Percentiles rank a stretch among this genome's conserved stretches.
phyloP scores from a whole-genome alignment of 2,329 filamentous ascomycete species.

The Monilinia laxa region DNA sequence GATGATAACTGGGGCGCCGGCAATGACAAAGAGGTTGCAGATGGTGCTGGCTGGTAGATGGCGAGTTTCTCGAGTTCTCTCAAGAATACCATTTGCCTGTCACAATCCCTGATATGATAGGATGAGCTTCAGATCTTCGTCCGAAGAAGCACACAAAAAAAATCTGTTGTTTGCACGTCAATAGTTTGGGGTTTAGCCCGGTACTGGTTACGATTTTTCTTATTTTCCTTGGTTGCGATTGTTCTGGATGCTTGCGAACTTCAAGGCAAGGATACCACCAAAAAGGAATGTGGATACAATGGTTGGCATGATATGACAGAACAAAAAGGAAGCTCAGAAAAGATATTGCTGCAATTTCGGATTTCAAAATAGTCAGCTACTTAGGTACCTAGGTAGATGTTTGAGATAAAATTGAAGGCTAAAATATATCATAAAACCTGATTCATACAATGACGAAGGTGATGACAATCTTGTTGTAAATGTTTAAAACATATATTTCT shows the following conservation, averaged over 20 bases:
- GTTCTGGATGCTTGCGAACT: neutral
- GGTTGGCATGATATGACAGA: neutral
- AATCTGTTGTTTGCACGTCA: neutral
- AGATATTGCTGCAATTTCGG: constrained; percentile 1
- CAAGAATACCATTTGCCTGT: neutral
- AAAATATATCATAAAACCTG: neutral
- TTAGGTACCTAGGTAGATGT: constrained; percentile 8
- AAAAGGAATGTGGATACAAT: neutral
- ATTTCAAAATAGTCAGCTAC: constrained; percentile 6
- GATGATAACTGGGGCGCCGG: constrained; percentile 11
- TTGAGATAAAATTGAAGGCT: constrained; percentile 10
- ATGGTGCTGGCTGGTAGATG: constrained; percentile 11
- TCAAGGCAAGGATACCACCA: constrained; percentile 5
- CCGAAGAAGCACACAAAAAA: neutral
- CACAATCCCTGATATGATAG: neutral
- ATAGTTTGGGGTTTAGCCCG: neutral
- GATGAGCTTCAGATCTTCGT: neutral
- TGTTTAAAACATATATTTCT: neutral
- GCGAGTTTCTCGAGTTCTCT: neutral
- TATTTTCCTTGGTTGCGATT: constrained; percentile 3
- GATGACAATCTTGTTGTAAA: neutral
- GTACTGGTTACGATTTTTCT: neutral
- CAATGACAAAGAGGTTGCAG: constrained; percentile 3
- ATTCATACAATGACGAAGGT: neutral
- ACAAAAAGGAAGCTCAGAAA: neutral